These are phyloP conservation scores for Torulaspora microellipsoides DNA, from an alignment of 805 yeast genomes.

Conservation along the genomic window DNA sequence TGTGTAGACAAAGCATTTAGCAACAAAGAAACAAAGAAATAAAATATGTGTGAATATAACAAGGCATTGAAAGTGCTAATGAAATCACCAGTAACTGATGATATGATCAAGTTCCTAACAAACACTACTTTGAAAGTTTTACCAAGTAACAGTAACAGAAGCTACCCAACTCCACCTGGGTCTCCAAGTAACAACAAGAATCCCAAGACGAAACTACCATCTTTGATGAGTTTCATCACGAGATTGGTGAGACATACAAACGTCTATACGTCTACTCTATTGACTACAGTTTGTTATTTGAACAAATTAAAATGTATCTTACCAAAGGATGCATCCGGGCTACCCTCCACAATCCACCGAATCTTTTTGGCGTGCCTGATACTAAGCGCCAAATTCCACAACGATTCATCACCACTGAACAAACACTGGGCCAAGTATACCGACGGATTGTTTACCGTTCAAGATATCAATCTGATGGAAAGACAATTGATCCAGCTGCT, in stretches of 20 bases:
- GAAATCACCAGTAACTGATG: conserved; percentile 66
- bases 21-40: neutral
- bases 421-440: conserved; percentile 77
- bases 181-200: conserved; percentile 21
- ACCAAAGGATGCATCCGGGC: conserved; percentile 69
- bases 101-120: conserved; percentile 67
- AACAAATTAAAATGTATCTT: conserved; percentile 55
- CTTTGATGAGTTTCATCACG: conserved; percentile 69
- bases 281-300: conserved; percentile 67
- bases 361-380: conserved; percentile 71
- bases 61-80: conserved; percentile 58
- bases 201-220: conserved; percentile 40
- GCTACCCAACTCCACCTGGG: conserved; percentile 36
- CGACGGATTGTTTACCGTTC: conserved; percentile 61
- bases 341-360: conserved; percentile 76
- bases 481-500: conserved; percentile 63
- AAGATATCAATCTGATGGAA: conserved; percentile 77
- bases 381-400: conserved; percentile 67
- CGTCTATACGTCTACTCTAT: conserved; percentile 74
- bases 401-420: conserved; percentile 75
- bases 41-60: conserved; percentile 31
- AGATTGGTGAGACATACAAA: conserved; percentile 68
- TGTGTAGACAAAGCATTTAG: too few relatives aligned
- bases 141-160: conserved; percentile 44
- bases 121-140: conserved; percentile 61